Percentiles rank a stretch among this genome's conserved stretches.
These are phyloP conservation scores for Pestalotiopsis sp. DNA, from an alignment of 2,329 filamentous ascomycete genomes.

Conservation along the genomic window DNA sequence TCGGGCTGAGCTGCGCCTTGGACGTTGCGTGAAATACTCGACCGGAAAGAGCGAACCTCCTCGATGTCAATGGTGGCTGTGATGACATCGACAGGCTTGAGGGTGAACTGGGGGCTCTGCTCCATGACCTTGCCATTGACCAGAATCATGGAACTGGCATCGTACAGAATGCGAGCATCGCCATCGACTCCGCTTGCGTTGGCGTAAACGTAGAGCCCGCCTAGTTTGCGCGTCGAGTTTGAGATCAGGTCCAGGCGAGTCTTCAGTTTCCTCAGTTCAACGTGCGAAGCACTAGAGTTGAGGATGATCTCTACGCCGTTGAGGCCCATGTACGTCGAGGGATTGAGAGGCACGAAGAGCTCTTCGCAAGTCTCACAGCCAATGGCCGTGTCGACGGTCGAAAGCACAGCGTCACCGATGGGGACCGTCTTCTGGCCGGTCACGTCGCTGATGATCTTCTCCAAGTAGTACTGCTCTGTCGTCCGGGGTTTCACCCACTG, in stretches of 20 bases:
- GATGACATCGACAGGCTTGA: neutral
- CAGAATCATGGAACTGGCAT: neutral
- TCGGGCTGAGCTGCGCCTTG: neutral
- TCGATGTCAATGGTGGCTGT: conserved; percentile 3
- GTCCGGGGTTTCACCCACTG: conserved; percentile 39
- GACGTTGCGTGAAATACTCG: conserved; percentile 1
- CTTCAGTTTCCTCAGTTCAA: neutral
- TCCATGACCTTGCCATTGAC: conserved; percentile 4
- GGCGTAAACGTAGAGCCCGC: neutral
- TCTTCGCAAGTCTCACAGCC: conserved; percentile 35
- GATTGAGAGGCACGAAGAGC: neutral
- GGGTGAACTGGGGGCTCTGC: neutral
- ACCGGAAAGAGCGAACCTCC: neutral
- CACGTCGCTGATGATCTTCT: conserved; percentile 30
- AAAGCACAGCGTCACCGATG: conserved; percentile 43
- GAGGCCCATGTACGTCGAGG: neutral
- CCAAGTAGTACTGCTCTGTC: conserved; percentile 40
- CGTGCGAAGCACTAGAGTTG: neutral
- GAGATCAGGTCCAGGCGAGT: neutral
- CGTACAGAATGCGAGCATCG: neutral
- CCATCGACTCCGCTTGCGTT: neutral
- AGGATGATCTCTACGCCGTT: neutral
- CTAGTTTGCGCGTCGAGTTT: neutral
- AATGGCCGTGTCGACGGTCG: conserved; percentile 40
- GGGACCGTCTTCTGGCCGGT: conserved; percentile 38